Evolutionary conservation across 2,329 filamentous ascomycete genomes (phyloP).

Genomic region (Phialophora chinensis): DNA sequence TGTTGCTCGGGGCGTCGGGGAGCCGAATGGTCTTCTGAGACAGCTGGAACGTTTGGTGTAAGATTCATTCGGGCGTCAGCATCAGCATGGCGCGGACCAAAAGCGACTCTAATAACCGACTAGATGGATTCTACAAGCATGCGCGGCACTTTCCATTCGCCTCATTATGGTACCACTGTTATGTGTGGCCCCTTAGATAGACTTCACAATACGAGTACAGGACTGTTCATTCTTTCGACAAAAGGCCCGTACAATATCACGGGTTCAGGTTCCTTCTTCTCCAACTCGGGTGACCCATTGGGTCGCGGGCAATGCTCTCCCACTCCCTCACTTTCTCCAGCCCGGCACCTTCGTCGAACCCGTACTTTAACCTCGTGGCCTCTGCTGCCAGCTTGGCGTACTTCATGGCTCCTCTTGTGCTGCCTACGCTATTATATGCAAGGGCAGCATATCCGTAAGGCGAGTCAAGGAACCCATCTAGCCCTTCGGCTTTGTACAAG

Average conservation of each 20-base stretch:
- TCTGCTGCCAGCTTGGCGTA: slow-evolving; percentile 32
- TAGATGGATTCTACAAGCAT: too few species aligned
- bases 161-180: too few species aligned
- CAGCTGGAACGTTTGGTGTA: not conserved
- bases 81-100: too few species aligned
- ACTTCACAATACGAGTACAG: too few species aligned
- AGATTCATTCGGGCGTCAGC: not conserved
- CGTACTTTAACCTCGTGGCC: slow-evolving; percentile 26
- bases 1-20: slow-evolving; percentile 38
- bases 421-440: slow-evolving; percentile 31
- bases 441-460: slow-evolving; percentile 34
- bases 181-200: too few species aligned
- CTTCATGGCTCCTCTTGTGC: slow-evolving; percentile 28
- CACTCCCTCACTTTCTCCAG: not conserved
- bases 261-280: not conserved
- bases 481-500: slow-evolving; percentile 25
- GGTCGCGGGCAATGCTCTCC: not conserved
- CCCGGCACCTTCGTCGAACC: slow-evolving; percentile 3
- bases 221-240: too few species aligned
- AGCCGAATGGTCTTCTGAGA: slow-evolving; percentile 2
- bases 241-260: not conserved
- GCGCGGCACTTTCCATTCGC: too few species aligned
- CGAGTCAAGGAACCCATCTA: slow-evolving; percentile 30
- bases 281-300: not conserved
- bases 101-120: too few species aligned